These are phyloP conservation scores for Talaromyces funiculosus DNA, from an alignment of 2,329 filamentous ascomycete species.

Conservation along the genomic window DNA sequence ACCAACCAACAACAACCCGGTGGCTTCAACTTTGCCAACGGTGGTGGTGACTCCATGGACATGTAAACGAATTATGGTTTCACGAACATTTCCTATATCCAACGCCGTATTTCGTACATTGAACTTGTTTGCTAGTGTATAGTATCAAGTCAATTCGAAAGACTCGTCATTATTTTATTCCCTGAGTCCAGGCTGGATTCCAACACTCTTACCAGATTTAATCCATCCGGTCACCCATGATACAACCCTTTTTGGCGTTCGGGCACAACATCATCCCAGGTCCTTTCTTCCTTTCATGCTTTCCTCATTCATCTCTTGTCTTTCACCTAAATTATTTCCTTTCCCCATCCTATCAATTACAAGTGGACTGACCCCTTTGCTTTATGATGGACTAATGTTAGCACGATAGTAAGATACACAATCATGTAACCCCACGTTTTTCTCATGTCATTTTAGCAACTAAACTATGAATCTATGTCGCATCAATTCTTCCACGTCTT, in stretches of 20 bases:
- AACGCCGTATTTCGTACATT: background rate
- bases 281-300: background rate
- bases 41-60: constrained; percentile 66
- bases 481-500: constrained; percentile 34
- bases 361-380: constrained; percentile 16
- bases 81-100: background rate
- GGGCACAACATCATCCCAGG: constrained; percentile 8
- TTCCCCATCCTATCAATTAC: constrained; percentile 13
- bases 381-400: constrained; percentile 25
- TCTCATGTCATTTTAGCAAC: constrained; percentile 15
- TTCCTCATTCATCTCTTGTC: constrained; percentile 8
- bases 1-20: constrained; percentile 61
- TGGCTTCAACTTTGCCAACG: constrained; percentile 88
- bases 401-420: constrained; percentile 45
- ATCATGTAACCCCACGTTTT: constrained; percentile 39
- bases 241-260: constrained; percentile 14
- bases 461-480: constrained; percentile 30
- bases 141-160: background rate
- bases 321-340: constrained; percentile 15
- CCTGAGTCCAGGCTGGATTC: background rate
- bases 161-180: background rate
- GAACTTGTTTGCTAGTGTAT: background rate
- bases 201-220: constrained; percentile 6
- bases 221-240: constrained; percentile 1
- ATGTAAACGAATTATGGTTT: constrained; percentile 50